phyloP scores from a whole-genome alignment of 1,284 basidiomycete species.

The Ganoderma resinaceum region DNA sequence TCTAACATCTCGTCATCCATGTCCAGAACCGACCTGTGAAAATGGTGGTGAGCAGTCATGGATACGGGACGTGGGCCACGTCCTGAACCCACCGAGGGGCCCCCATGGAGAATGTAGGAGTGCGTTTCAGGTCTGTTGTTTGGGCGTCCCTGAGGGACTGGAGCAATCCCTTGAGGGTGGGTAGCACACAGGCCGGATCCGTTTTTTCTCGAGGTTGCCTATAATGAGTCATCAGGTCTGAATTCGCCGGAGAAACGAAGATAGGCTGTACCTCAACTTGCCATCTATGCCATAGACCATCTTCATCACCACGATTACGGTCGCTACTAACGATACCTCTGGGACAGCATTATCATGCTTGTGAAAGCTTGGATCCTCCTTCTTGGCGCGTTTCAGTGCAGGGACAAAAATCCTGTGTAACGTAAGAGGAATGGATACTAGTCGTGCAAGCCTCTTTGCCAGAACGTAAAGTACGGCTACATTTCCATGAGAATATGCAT shows the following conservation, averaged over 20 bases:
- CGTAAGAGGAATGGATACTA: constrained; percentile 66
- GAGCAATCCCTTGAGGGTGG: constrained; percentile 60
- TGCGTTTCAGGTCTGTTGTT: constrained; percentile 35
- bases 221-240: background rate
- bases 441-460: constrained; percentile 62
- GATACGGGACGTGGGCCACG: background rate
- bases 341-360: constrained; percentile 71
- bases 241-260: background rate
- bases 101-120: constrained; percentile 23
- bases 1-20: constrained; percentile 63
- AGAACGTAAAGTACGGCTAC: constrained; percentile 70
- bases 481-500: background rate
- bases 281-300: constrained; percentile 87
- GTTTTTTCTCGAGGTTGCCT: constrained; percentile 47
- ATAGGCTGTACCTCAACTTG: constrained; percentile 55
- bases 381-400: constrained; percentile 43
- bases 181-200: constrained; percentile 73
- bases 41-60: background rate
- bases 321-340: constrained; percentile 76
- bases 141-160: constrained; percentile 50
- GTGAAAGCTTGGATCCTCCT: constrained; percentile 53
- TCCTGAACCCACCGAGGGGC: constrained; percentile 10
- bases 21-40: constrained; percentile 59
- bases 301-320: constrained; percentile 78
- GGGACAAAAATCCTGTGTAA: constrained; percentile 64